Conservation (phyloP, 208 protist species). For the Phytomonas serpens region DNA sequence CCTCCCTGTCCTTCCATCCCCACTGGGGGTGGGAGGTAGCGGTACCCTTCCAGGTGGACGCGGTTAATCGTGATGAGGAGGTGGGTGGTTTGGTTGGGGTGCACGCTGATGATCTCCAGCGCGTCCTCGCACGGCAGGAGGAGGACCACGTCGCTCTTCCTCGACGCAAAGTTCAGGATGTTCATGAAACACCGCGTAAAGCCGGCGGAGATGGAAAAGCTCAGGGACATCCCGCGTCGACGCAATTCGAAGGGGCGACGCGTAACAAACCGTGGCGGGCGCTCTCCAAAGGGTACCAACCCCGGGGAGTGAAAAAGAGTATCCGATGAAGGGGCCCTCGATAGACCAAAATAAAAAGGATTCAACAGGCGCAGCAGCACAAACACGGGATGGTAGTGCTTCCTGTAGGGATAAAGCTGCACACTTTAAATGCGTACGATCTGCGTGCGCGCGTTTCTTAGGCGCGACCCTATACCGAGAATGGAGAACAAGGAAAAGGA, state of each 20-base stretch:
- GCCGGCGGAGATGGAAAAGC: conserved; percentile 28
- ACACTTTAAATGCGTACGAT: conserved; percentile 2
- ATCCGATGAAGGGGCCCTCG: background rate
- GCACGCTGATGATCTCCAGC: conserved; percentile 35
- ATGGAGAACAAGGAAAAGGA: conserved; percentile 7
- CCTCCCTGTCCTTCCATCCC: no score
- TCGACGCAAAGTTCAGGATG: conserved; percentile 24
- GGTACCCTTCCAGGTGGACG: conserved; percentile 27
- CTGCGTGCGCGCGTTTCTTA: conserved; percentile 10
- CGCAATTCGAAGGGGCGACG: background rate
- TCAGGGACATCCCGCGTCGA: conserved; percentile 19
- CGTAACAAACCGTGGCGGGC: background rate
- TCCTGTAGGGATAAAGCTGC: background rate
- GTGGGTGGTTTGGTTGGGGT: conserved; percentile 20
- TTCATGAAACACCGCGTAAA: conserved; percentile 38
- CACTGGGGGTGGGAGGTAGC: background rate
- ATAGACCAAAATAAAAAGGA: background rate
- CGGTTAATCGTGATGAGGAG: conserved; percentile 26
- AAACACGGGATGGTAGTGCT: conserved; percentile 4
- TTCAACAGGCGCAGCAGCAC: conserved; percentile 11
- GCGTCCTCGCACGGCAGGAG: conserved; percentile 25
- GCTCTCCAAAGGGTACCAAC: conserved; percentile 9
- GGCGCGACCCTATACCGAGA: conserved; percentile 1
- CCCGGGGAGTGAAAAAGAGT: background rate
- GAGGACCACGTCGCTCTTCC: conserved; percentile 27